Conservation (phyloP, 2,329 filamentous ascomycete species). For the Metarhizium humberi region DNA sequence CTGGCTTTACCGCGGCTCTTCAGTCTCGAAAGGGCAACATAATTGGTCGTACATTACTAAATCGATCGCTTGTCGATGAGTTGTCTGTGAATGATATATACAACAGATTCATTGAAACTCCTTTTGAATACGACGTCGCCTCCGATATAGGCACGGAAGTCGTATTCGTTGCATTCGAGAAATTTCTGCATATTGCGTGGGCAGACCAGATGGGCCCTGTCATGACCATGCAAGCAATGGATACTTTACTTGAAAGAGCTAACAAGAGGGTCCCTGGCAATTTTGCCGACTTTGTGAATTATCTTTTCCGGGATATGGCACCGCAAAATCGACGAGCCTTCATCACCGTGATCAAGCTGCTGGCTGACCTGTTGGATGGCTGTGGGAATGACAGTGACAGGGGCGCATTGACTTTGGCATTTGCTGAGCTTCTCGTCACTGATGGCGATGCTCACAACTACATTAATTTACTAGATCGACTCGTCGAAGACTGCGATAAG, state of each 20-base stretch:
- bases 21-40: slow-evolving; percentile 83
- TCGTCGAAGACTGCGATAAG: slow-evolving; percentile 81
- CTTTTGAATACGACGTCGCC: slow-evolving; percentile 65
- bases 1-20: slow-evolving; percentile 71
- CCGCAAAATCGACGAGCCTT: slow-evolving; percentile 69
- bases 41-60: slow-evolving; percentile 65
- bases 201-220: slow-evolving; percentile 79
- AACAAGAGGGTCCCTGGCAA: slow-evolving; percentile 61
- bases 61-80: slow-evolving; percentile 62
- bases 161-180: slow-evolving; percentile 87
- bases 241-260: slow-evolving; percentile 61
- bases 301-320: slow-evolving; percentile 55
- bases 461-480: slow-evolving; percentile 77
- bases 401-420: slow-evolving; percentile 77
- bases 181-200: slow-evolving; percentile 84
- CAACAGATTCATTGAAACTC: slow-evolving; percentile 76
- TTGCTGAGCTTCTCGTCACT: slow-evolving; percentile 75
- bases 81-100: slow-evolving; percentile 82
- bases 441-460: slow-evolving; percentile 72
- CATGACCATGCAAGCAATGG: slow-evolving; percentile 61
- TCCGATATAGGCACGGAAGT: slow-evolving; percentile 72
- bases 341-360: slow-evolving; percentile 70
- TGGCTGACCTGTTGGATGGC: slow-evolving; percentile 80
- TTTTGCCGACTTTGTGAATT: slow-evolving; percentile 61
- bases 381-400: slow-evolving; percentile 87